phyloP scores from a whole-genome alignment of 306 rosid genomes.

The Ormosia emarginata region DNA sequence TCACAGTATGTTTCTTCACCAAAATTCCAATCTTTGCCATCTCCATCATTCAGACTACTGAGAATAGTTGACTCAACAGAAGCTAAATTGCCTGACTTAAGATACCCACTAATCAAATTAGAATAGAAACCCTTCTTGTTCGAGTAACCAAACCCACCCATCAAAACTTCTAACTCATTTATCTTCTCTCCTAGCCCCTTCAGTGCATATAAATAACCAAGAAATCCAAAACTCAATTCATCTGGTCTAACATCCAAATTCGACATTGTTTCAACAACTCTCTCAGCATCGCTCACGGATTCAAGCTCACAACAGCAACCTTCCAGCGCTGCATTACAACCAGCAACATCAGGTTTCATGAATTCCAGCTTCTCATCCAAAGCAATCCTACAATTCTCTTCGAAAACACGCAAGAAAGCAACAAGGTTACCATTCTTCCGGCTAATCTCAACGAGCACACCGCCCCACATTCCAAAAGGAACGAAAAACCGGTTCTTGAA shows the following conservation, averaged over 20 bases:
- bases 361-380: conserved; percentile 62
- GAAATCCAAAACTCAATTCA: conserved; percentile 70
- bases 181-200: conserved; percentile 70
- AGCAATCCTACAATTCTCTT: conserved; percentile 74
- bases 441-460: conserved; percentile 59
- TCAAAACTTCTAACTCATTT: conserved; percentile 54
- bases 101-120: conserved; percentile 67
- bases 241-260: conserved; percentile 62
- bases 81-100: conserved; percentile 62
- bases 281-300: conserved; percentile 66
- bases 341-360: conserved; percentile 71
- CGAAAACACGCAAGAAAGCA: conserved; percentile 59
- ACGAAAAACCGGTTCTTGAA: conserved; percentile 66
- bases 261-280: conserved; percentile 65
- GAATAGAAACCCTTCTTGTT: conserved; percentile 38
- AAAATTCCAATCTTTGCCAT: conserved; percentile 40
- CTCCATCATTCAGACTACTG: conserved; percentile 49
- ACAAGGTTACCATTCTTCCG: conserved; percentile 47
- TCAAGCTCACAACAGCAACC: conserved; percentile 75
- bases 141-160: conserved; percentile 54
- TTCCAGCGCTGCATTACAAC: conserved; percentile 85
- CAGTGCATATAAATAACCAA: conserved; percentile 81
- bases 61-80: conserved; percentile 60
- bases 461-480: conserved; percentile 72
- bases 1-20: conserved; percentile 61